phyloP scores from a whole-genome alignment of 2,329 filamentous ascomycete genomes.

The Diaporthe longicolla region DNA sequence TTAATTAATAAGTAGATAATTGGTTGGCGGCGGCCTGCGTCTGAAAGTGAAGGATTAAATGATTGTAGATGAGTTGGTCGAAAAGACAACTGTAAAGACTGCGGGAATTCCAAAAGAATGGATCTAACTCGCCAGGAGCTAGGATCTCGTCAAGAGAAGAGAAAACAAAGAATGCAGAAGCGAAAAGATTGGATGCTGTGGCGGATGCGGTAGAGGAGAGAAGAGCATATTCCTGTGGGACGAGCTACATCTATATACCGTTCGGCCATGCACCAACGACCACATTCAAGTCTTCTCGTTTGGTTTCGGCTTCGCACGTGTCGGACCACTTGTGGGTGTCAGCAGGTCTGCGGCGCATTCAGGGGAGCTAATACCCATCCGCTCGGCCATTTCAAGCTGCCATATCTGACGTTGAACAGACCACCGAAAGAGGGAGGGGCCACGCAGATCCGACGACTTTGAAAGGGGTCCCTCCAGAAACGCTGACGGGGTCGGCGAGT shows the following conservation, averaged over 20 bases:
- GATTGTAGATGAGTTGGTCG: not conserved
- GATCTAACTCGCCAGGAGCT: conserved; percentile 35
- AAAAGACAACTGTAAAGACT: not conserved
- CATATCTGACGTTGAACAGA: not conserved
- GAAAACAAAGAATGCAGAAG: not conserved
- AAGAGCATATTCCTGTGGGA: not conserved
- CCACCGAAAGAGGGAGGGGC: not conserved
- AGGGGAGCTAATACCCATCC: not conserved
- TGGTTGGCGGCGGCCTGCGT: not conserved
- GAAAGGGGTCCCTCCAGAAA: not conserved
- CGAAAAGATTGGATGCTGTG: not conserved
- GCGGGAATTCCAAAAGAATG: conserved; percentile 7
- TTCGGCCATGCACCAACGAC: too few relatives aligned
- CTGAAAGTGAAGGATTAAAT: not conserved
- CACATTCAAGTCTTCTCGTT: not conserved
- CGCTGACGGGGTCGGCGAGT: not conserved
- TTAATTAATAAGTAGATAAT: not conserved
- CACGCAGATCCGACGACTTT: not conserved
- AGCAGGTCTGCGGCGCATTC: not conserved
- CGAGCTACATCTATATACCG: not conserved
- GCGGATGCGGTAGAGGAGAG: not conserved
- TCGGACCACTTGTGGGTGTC: not conserved
- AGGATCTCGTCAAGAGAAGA: conserved; percentile 34
- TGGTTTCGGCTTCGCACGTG: not conserved
- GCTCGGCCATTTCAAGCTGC: not conserved